These are phyloP conservation scores for Cenococcum geophilum DNA, from an alignment of 495 filamentous ascomycete genomes.

Conservation along the genomic window DNA sequence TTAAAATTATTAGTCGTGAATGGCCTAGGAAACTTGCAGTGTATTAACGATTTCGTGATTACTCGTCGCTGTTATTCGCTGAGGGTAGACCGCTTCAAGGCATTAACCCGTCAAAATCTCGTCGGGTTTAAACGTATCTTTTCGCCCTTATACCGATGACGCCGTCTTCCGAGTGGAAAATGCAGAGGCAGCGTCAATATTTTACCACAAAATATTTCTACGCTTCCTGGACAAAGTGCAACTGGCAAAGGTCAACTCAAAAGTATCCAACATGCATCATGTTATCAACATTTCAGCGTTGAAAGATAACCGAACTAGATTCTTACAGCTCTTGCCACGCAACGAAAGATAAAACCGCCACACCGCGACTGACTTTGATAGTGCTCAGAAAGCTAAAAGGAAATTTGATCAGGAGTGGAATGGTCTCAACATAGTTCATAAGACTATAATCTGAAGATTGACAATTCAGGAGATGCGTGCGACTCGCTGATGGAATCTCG, in stretches of 20 bases:
- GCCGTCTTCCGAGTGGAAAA: not conserved
- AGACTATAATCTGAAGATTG: not conserved
- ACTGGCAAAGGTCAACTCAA: not conserved
- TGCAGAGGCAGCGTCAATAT: not conserved
- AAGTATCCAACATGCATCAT: not conserved
- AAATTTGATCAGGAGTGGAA: not conserved
- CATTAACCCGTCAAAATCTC: not conserved
- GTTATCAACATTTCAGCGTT: not conserved
- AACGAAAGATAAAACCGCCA: slow-evolving; percentile 1
- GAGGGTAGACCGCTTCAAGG: not conserved
- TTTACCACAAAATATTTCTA: not conserved
- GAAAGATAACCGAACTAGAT: not conserved
- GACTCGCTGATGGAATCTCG: not conserved
- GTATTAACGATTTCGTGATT: not conserved
- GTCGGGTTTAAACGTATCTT: not conserved
- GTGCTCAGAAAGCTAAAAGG: not conserved
- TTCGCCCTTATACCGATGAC: not conserved
- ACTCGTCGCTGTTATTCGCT: not conserved
- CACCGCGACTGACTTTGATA: not conserved
- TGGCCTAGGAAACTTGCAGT: not conserved
- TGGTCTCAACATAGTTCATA: not conserved
- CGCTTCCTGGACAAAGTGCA: not conserved
- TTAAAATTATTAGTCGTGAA: not conserved
- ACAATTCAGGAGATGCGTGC: not conserved
- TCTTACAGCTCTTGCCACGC: not conserved